Evolutionary conservation across 768 basidiomycete species (phyloP).

Genomic region (Trichaptum fuscoviolaceum): DNA sequence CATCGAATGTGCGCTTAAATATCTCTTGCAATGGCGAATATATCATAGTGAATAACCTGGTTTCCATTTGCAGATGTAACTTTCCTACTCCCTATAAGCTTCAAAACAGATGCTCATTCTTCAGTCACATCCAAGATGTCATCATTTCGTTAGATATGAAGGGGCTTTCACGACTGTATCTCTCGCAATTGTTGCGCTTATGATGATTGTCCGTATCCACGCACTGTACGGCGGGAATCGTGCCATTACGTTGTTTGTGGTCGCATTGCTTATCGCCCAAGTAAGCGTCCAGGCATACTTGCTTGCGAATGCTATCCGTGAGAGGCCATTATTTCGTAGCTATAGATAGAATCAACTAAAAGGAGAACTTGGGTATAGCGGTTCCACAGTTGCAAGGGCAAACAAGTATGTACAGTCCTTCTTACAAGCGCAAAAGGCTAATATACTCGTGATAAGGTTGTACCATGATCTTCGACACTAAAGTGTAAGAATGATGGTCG

Average conservation of each 20-base stretch:
- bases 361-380: neutral
- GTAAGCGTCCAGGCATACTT: constrained; percentile 49
- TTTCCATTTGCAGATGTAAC: neutral
- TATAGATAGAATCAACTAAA: neutral
- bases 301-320: constrained; percentile 46
- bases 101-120: neutral
- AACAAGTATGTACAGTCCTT: neutral
- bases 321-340: constrained; percentile 14
- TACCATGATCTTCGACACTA: constrained; percentile 31
- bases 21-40: neutral
- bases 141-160: constrained; percentile 28
- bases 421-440: neutral
- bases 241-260: constrained; percentile 24
- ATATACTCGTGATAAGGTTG: constrained; percentile 25
- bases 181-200: constrained; percentile 44
- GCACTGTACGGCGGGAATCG: constrained; percentile 23
- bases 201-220: constrained; percentile 52
- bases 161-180: constrained; percentile 46
- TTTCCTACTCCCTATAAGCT: no score
- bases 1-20: neutral
- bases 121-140: constrained; percentile 16
- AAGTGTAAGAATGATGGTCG: constrained; percentile 19
- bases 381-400: neutral
- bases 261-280: constrained; percentile 36
- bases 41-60: neutral